These are phyloP conservation scores for Tulasnella calospora DNA, from an alignment of 768 basidiomycete species.

Conservation along the genomic window DNA sequence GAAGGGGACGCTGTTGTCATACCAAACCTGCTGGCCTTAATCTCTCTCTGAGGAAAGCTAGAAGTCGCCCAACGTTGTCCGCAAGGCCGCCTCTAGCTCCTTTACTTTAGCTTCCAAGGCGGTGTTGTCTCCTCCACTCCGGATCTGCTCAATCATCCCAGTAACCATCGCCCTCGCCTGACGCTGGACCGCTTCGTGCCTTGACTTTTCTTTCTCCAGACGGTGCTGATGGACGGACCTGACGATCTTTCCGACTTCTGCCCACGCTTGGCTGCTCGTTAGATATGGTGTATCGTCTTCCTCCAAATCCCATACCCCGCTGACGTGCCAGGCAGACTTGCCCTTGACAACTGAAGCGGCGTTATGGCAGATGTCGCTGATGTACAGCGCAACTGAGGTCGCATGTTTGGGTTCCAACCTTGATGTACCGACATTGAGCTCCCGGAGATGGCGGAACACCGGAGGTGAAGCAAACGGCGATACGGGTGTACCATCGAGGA, in stretches of 20 bases:
- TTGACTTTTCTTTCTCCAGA: conserved; percentile 10
- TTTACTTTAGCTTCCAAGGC: conserved; percentile 15
- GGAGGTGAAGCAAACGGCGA: conserved; percentile 1
- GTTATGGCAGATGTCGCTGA: conserved; percentile 6
- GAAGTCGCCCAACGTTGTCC: neutral
- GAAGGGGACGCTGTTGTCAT: neutral
- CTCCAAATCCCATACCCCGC: conserved; percentile 19
- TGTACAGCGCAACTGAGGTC: conserved; percentile 15
- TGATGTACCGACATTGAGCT: conserved; percentile 18
- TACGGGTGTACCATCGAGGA: conserved; percentile 16
- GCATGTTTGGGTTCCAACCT: conserved; percentile 15
- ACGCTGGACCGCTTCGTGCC: neutral
- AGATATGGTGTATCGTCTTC: conserved; percentile 17
- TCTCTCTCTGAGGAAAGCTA: neutral
- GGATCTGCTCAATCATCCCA: conserved; percentile 11
- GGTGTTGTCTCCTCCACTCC: neutral
- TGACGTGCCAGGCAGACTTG: conserved; percentile 20
- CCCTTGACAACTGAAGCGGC: conserved; percentile 8
- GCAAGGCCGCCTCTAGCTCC: conserved; percentile 17
- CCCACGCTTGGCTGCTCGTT: conserved; percentile 13
- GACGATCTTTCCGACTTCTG: conserved; percentile 9
- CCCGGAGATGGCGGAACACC: conserved; percentile 11
- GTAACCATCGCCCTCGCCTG: conserved; percentile 8
- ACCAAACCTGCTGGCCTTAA: neutral
- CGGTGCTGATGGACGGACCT: conserved; percentile 18